Evolutionary conservation across 2,329 filamentous ascomycete species (phyloP), one percentile per base, ranked within the genome.

Genomic region (Microcyclospora tardicrescens): DNA sequence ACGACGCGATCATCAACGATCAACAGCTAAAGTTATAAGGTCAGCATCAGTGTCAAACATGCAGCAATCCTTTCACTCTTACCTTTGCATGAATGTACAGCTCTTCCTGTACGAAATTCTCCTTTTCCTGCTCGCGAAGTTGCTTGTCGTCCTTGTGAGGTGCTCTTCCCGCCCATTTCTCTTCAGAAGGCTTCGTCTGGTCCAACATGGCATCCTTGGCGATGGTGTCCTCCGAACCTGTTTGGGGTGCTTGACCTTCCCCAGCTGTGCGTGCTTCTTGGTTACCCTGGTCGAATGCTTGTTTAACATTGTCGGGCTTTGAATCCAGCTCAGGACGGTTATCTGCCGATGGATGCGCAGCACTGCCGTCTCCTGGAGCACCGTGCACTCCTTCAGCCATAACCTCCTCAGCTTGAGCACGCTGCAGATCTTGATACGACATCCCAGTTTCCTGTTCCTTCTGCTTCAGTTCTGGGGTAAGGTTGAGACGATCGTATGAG

Each of bases 61-160:
- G 16, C 12, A 38, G 9, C 3, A 64, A 60, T 4, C 4, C 19
- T 24, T 24, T 24, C 19, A 8, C 30, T 28, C 43, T 50, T 35
- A 95, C 71, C 64, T 96, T 98, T 19, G 78, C 82, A 59, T 98
- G 91, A 35, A 96, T 80, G 58, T 98, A 98, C 2, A 96, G 73
- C 60, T 98, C 89, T 58, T 98, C 91, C 57, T 94, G 89, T 42
- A 96, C 80, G 68, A 91, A 93, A 56, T 93, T 84, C 38, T 81
- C 73, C 41, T 86, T 81, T 59, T 96, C 91, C 1, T 75, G 73
- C 49, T 89, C 74, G 0, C 76, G 65, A 3, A 81, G 64, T 0
- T 69, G 67, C 13, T 52, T 46, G 28, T 49, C 43, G 14, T 54
- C 42, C 15, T 38, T 34, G 12, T 40, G 40, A 3, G 33, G 34